Percentiles rank a stretch among this genome's conserved stretches.
Conservation (phyloP, 2,329 filamentous ascomycete genomes). For the Corinectria fuckeliana region DNA sequence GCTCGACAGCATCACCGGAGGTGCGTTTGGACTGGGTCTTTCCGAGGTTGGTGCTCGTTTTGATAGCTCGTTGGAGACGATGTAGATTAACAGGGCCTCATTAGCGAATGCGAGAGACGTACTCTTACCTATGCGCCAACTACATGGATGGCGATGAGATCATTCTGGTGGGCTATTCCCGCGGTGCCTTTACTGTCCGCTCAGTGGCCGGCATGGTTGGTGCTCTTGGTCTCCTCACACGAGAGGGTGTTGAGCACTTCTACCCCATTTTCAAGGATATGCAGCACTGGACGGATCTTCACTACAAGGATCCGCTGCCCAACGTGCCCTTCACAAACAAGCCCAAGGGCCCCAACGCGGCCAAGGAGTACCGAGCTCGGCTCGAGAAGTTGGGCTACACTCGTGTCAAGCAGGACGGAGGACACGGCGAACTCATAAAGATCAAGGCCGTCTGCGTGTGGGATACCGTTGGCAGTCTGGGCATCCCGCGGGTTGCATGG, state of each 20-base stretch:
- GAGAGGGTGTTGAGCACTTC: conserved; percentile 60
- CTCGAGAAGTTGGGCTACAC: conserved; percentile 54
- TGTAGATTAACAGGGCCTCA: conserved; percentile 9
- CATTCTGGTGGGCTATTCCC: conserved; percentile 62
- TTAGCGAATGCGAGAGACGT: conserved; percentile 65
- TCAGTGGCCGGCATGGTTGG: conserved; percentile 61
- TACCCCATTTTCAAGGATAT: conserved; percentile 63
- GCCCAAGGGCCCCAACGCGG: conserved; percentile 52
- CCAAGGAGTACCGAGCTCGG: conserved; percentile 50
- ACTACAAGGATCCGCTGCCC: conserved; percentile 56
- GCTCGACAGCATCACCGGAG: conserved; percentile 59
- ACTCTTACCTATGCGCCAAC: conserved; percentile 67
- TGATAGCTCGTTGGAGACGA: neutral
- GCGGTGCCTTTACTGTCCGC: conserved; percentile 65
- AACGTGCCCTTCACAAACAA: conserved; percentile 55
- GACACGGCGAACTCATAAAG: conserved; percentile 52
- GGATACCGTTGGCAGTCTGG: conserved; percentile 53
- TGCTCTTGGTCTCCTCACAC: conserved; percentile 58
- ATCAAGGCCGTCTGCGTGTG: conserved; percentile 55
- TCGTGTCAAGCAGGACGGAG: conserved; percentile 49
- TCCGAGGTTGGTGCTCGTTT: conserved; percentile 51
- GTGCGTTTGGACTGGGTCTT: conserved; percentile 62
- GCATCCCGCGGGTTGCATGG: conserved; percentile 54
- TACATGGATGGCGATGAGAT: conserved; percentile 65
- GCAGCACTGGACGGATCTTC: conserved; percentile 56